Conservation (phyloP, 176 grass and related monocot species). For the Phragmites australis region DNA sequence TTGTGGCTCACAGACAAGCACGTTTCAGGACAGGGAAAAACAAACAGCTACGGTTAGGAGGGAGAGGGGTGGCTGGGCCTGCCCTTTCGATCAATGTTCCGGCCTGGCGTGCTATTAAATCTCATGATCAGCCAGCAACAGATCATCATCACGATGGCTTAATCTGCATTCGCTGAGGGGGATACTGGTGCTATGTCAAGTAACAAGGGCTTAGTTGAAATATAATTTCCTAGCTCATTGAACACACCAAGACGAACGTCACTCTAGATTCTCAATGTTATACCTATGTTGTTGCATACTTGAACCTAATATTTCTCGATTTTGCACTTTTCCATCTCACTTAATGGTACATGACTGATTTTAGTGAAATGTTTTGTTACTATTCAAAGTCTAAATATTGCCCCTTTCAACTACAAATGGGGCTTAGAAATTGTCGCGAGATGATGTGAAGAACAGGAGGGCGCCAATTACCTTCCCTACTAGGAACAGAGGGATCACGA, state of each 20-base stretch:
- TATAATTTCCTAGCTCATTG: background rate
- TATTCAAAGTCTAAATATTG: background rate
- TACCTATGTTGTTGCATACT: background rate
- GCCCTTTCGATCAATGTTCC: too few relatives aligned
- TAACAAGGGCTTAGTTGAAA: too few relatives aligned
- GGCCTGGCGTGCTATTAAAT: background rate
- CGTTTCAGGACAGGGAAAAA: background rate
- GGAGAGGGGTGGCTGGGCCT: too few relatives aligned
- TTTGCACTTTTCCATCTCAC: too few relatives aligned
- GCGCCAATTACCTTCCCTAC: slow-evolving; percentile 70
- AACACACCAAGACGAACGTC: background rate
- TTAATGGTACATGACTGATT: background rate
- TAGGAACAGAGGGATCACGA: slow-evolving; percentile 74
- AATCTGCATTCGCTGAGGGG: too few relatives aligned
- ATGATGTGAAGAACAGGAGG: background rate
- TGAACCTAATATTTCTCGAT: background rate
- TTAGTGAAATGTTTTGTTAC: background rate
- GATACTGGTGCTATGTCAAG: background rate
- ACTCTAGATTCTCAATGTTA: background rate
- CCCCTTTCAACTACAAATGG: background rate
- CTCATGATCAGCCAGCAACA: background rate
- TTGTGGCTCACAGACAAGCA: background rate
- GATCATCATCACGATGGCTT: too few relatives aligned
- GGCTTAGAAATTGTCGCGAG: background rate
- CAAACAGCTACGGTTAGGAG: background rate